phyloP scores from a whole-genome alignment of 345 rosid species.

The Kernera saxatilis region DNA sequence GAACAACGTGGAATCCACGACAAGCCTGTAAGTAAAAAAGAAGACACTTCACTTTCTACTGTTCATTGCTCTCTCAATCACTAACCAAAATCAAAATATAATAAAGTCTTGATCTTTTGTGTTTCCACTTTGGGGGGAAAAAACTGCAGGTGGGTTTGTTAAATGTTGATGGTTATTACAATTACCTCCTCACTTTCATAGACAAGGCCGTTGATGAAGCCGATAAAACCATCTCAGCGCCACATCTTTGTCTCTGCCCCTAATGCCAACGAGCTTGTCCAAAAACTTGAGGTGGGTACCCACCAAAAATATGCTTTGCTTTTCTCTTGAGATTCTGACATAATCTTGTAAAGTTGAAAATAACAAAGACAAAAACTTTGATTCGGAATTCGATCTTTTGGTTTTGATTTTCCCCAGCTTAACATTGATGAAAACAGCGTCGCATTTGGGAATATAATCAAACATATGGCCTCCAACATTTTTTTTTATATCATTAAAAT shows the following conservation, averaged over 20 bases:
- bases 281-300: conserved; percentile 80
- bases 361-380: conserved; percentile 3
- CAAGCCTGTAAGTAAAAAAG: conserved; percentile 60
- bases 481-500: too few relatives aligned
- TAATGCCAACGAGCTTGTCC: conserved; percentile 78
- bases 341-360: conserved; percentile 3
- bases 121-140: background rate
- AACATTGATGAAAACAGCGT: too few relatives aligned
- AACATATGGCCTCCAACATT: too few relatives aligned
- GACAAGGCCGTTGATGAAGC: conserved; percentile 99
- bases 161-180: conserved; percentile 92
- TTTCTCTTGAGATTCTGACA: conserved; percentile 1
- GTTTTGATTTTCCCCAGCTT: background rate
- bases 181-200: conserved; percentile 69
- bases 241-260: conserved; percentile 90
- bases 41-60: conserved; percentile 6
- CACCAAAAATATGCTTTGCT: conserved; percentile 1
- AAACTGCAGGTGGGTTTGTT: conserved; percentile 81
- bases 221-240: conserved; percentile 76
- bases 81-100: background rate
- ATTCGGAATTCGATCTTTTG: background rate
- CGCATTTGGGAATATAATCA: too few relatives aligned
- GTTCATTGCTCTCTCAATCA: conserved; percentile 11
- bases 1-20: conserved; percentile 95
- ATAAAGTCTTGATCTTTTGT: conserved; percentile 5